Conservation (phyloP, 78 protist genomes). For the Emiliania huxleyi region DNA sequence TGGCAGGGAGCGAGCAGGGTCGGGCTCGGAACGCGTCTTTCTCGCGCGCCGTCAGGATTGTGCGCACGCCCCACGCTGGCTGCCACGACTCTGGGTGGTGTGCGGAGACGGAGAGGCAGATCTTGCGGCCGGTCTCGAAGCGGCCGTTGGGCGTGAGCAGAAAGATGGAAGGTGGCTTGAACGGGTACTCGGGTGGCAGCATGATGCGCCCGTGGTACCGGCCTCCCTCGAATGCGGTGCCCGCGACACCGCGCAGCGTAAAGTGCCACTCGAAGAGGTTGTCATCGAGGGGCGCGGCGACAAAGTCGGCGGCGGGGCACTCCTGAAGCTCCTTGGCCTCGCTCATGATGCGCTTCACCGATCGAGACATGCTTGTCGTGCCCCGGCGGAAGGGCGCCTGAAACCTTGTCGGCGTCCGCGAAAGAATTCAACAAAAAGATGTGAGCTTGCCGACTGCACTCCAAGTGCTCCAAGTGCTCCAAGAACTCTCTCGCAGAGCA, state of each 20-base stretch:
- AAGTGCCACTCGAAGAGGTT: slow-evolving; percentile 25
- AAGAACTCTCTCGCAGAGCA: no score
- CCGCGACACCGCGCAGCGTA: background rate
- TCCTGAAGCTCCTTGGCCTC: background rate
- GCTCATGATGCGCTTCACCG: background rate
- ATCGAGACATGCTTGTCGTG: no score
- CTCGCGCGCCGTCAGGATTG: slow-evolving; percentile 16
- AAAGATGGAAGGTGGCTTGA: slow-evolving; percentile 7
- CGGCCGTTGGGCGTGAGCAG: slow-evolving; percentile 14
- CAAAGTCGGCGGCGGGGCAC: background rate
- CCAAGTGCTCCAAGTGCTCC: no score
- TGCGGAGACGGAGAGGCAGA: slow-evolving; percentile 13
- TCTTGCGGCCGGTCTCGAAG: background rate
- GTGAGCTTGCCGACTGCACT: no score
- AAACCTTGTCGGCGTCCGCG: no score
- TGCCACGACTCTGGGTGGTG: slow-evolving; percentile 32
- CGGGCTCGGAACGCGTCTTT: no score
- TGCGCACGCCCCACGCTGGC: slow-evolving; percentile 34
- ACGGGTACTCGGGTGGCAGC: slow-evolving; percentile 10
- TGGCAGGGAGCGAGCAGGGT: no score
- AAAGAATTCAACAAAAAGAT: no score
- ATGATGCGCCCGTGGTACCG: background rate
- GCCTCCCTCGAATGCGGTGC: background rate
- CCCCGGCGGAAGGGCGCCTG: no score
- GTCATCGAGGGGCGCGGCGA: background rate